Base-by-base conservation (phyloP, 2,329 filamentous ascomycete species). In the Trichoderma aggressivum region DNA sequence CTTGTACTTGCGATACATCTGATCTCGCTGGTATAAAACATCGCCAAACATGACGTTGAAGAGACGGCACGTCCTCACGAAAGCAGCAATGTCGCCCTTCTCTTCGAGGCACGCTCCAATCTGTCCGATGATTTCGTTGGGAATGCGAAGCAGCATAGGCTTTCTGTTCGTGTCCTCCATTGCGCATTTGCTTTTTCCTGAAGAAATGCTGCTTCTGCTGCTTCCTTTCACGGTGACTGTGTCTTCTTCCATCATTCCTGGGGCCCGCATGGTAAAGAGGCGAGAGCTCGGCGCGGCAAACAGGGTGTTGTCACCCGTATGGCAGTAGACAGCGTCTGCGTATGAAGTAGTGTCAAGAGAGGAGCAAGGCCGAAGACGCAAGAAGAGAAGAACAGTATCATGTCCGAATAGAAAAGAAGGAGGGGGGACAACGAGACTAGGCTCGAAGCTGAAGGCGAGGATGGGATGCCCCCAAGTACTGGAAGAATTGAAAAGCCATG, bases 1-100 rank as follows among this genome's bases (percentile, higher is more conserved):
- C 47, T 53, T 53, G n/a, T 53, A 53, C 24, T 26, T 24, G 5
- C 28, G 16, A 28, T 63, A 8, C n/a, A 24, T 63, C 14, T 62
- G 60, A 21, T 72, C 70, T 11, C 62, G 56, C n/a, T 24, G 68
- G 32, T 72, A 72, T 21, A 72, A 36, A 21, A 59, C 34, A 30
- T 72, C 62, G 61, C 39, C 55, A n/a, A 72, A 67, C n/a, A 72
- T 36, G 16, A 14, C n/a, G 58, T 62, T 70, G 11, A 72, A 39
- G 16, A 50, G 71, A 16, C 24, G 55, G 26, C 61, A 66, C 6
- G 71, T 62, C 8, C 60, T 61, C 28, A 26, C 26, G 12, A 72
- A 47, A 11, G 68, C 71, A 5, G 56, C 61, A 21, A 72, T 67
- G n/a, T 72, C 71, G 10, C 32, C 12, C n/a, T 70, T n/a, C 10